Evolutionary conservation across 2,329 filamentous ascomycete species (phyloP).

Genomic region (Alternaria alternata): DNA sequence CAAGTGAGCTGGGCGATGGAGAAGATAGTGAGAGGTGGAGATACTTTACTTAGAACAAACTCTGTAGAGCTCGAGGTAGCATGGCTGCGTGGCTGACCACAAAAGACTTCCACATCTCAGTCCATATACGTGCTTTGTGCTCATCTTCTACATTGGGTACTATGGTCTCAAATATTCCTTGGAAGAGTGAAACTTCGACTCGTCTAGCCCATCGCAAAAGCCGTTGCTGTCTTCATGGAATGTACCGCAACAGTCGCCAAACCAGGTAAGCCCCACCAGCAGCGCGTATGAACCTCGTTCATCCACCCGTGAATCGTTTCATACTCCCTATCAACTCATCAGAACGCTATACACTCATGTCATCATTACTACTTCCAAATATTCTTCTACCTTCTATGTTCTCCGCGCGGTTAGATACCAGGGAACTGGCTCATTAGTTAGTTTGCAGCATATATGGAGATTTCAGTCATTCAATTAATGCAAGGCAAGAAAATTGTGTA

Average conservation of each 20-base stretch:
- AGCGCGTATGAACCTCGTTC: too few species aligned
- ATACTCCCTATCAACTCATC: too few species aligned
- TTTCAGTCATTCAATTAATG: not conserved
- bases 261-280: too few species aligned
- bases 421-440: too few species aligned
- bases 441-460: too few species aligned
- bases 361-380: too few species aligned
- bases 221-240: not conserved
- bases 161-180: not conserved
- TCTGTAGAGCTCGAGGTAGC: not conserved
- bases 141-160: not conserved
- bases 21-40: constrained; percentile 51
- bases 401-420: too few species aligned
- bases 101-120: not conserved
- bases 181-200: not conserved
- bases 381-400: too few species aligned
- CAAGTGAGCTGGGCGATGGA: constrained; percentile 50
- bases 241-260: too few species aligned
- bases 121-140: not conserved
- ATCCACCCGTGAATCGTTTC: too few species aligned
- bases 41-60: constrained; percentile 38
- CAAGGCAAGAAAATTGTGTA: not conserved
- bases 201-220: not conserved
- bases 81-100: too few species aligned
- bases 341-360: too few species aligned